These are phyloP conservation scores for Clathrus columnatus DNA, from an alignment of 768 basidiomycete species.

Conservation along the genomic window DNA sequence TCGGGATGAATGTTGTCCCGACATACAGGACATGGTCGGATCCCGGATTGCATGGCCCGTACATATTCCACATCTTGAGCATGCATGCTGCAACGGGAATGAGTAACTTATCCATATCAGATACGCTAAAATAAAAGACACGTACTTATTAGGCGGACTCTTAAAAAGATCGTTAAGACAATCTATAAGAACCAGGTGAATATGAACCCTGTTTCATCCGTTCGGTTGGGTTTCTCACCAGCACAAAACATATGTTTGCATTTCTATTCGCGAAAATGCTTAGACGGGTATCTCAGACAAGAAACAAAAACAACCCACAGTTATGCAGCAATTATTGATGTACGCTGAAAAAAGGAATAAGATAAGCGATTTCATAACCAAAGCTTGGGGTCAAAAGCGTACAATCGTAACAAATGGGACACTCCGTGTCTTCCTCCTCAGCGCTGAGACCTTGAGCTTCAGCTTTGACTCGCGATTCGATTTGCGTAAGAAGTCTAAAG, in stretches of 20 bases:
- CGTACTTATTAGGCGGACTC: slow-evolving; percentile 3
- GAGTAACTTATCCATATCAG: background rate
- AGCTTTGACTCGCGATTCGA: slow-evolving; percentile 1
- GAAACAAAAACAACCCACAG: slow-evolving; percentile 51
- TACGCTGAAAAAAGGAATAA: slow-evolving; percentile 30
- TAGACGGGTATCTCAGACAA: background rate
- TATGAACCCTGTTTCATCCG: background rate
- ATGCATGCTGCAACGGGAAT: background rate
- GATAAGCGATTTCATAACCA: background rate
- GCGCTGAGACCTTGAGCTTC: slow-evolving; percentile 1
- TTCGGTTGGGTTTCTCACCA: slow-evolving; percentile 15
- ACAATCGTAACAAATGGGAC: slow-evolving; percentile 65
- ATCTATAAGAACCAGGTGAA: background rate
- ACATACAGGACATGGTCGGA: slow-evolving; percentile 47
- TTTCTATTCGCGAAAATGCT: background rate
- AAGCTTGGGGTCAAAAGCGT: slow-evolving; percentile 14
- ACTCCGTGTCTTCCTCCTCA: slow-evolving; percentile 22
- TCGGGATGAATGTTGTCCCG: slow-evolving; percentile 52
- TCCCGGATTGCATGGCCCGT: slow-evolving; percentile 1
- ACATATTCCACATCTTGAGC: slow-evolving; percentile 3
- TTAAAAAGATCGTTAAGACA: slow-evolving; percentile 13
- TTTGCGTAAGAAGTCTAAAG: slow-evolving; percentile 1
- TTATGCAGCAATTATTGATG: slow-evolving; percentile 46
- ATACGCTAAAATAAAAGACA: background rate
- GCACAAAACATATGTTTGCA: slow-evolving; percentile 11